phyloP scores from a whole-genome alignment of 2,329 filamentous ascomycete genomes.

The Magnaporthiopsis incrustans region DNA sequence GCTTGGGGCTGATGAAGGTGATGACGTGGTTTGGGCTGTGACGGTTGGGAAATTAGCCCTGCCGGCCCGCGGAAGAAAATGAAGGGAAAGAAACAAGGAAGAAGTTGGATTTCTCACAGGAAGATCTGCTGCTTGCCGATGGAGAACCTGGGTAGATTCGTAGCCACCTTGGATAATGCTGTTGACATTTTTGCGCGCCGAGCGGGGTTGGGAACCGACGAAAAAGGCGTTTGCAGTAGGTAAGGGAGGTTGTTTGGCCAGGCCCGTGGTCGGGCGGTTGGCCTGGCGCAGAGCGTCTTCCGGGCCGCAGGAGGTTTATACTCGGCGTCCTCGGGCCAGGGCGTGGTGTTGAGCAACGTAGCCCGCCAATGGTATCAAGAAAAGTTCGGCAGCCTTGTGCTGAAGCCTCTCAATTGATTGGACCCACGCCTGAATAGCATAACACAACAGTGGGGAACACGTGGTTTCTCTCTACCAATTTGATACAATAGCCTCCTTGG shows the following conservation, averaged over 20 bases:
- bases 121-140: slow-evolving; percentile 48
- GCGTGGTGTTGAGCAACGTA: not conserved
- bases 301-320: not conserved
- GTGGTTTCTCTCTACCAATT: not conserved
- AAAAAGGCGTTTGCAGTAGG: not conserved
- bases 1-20: slow-evolving; percentile 64
- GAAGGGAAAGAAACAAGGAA: no score
- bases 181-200: slow-evolving; percentile 9
- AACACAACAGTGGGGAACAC: not conserved
- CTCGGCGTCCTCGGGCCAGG: no score
- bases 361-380: not conserved
- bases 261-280: not conserved
- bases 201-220: not conserved
- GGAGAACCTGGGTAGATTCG: slow-evolving; percentile 32
- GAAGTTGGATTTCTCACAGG: slow-evolving; percentile 32
- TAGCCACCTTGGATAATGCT: slow-evolving; percentile 26
- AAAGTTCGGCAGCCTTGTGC: not conserved
- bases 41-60: not conserved
- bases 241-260: no score
- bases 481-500: no score
- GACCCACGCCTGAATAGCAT: not conserved
- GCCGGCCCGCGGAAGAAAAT: no score
- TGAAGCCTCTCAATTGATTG: not conserved
- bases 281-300: not conserved
- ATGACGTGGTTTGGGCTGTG: slow-evolving; percentile 73